Evolutionary conservation across 768 basidiomycete genomes (phyloP).

Genomic region (Boletellus emodensis): DNA sequence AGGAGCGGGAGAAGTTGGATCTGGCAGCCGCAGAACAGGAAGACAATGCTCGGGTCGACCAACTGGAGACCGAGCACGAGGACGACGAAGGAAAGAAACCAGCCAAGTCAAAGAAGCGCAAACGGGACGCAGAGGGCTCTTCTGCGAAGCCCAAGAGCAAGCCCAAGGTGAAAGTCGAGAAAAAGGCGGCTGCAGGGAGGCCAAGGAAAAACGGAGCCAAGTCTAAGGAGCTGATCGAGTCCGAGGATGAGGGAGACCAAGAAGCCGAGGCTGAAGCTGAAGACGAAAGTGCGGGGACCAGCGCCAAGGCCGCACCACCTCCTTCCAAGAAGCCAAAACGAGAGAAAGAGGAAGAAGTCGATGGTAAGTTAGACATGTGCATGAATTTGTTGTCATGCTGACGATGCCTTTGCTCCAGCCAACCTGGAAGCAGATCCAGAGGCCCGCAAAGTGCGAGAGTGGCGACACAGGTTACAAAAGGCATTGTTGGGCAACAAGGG

Average conservation of each 20-base stretch:
- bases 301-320: conserved; percentile 55
- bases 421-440: conserved; percentile 54
- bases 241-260: conserved; percentile 55
- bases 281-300: conserved; percentile 44
- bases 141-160: conserved; percentile 38
- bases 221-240: conserved; percentile 62
- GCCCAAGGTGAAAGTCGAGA: conserved; percentile 44
- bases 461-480: conserved; percentile 91
- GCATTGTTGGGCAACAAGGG: conserved; percentile 69
- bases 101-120: conserved; percentile 51
- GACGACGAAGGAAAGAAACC: conserved; percentile 50
- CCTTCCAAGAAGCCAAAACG: conserved; percentile 61
- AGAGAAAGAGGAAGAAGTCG: conserved; percentile 57
- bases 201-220: conserved; percentile 56
- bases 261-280: conserved; percentile 46
- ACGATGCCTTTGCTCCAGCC: conserved; percentile 24
- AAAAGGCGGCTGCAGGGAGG: conserved; percentile 30
- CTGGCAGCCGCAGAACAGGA: conserved; percentile 42
- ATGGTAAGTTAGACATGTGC: conserved; percentile 42
- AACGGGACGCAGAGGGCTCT: conserved; percentile 55
- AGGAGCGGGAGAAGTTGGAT: conserved; percentile 36
- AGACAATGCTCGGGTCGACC: conserved; percentile 62
- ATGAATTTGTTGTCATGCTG: conserved; percentile 2
- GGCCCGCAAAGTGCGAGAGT: conserved; percentile 76
- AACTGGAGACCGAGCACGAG: conserved; percentile 53